Base-by-base conservation (phyloP, 805 yeast genomes). In the Monosporozyma siamensis region DNA sequence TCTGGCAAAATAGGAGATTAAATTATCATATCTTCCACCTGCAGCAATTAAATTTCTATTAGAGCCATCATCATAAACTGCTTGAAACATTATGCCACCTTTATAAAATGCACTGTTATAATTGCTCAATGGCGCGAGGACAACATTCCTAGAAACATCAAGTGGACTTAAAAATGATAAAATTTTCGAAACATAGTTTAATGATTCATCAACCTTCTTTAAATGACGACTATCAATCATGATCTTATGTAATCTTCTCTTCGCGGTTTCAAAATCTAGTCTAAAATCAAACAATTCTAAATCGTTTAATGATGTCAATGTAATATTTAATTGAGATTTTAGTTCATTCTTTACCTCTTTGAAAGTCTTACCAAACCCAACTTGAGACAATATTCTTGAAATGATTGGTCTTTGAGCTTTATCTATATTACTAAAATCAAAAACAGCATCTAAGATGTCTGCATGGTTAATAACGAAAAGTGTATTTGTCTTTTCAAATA, bases 1-100 rank as follows among this genome's bases (percentile, higher is more conserved):
- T 49, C 84, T 78, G 0, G 90, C 75, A 46, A 87, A 71, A 14
- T 79, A 70, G 3, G 76, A 67, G 11, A 88, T 75, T 49, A 92
- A 68, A 17, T 70, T 67, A 54, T 90, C 97, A 56, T 88, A 92
- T 43, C 99, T 69, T 2, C 99, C 99, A 36, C 99, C 99, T 0
- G 92, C 90, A 12, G 92, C 92, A 32, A 92, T 67, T 25, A 81
- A 48, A 32, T 58, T 66, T 67, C 66, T 53, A 58, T 58, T 48
- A 55, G 70, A 47, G 53, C 71, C 52, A 70, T 78, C 80, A 42
- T 85, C 82, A 48, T 78, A 74, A 1, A 87, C 74, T 0, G 84
- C 86, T 51, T 87, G 95, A 58, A 90, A 92, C 95, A 92, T 87
- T 2, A 89, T 65, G 0, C 95, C 95, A 14, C 79, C 78, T 30